Percentiles rank a stretch among this genome's conserved stretches.
Evolutionary conservation across 169 alveolate genomes (phyloP).

Genomic region (Plasmodium gaboni): DNA sequence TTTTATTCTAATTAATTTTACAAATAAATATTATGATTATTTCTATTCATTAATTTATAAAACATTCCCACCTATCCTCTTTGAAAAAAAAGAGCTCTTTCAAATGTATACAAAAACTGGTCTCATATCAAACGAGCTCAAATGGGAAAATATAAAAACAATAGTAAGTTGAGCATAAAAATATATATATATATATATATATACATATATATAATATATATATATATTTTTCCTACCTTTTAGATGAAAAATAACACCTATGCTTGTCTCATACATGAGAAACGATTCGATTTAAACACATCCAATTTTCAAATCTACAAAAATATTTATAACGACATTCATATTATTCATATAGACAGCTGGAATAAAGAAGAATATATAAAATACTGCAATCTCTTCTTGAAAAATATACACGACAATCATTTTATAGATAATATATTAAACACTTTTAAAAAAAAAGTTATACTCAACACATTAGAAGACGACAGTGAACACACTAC

Average conservation of each 20-base stretch:
- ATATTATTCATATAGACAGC: conserved; percentile 49
- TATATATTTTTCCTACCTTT: background rate
- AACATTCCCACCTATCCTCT: conserved; percentile 38
- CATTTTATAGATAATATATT: conserved; percentile 71
- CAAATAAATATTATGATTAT: conserved; percentile 62
- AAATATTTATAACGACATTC: conserved; percentile 57
- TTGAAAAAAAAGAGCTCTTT: conserved; percentile 66
- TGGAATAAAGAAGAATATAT: conserved; percentile 67
- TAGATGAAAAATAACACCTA: conserved; percentile 74
- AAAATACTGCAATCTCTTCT: conserved; percentile 37
- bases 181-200: background rate
- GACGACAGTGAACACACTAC: conserved; percentile 50
- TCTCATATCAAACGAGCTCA: conserved; percentile 46
- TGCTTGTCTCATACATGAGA: conserved; percentile 69
- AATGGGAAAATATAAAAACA: conserved; percentile 68
- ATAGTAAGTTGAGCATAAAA: background rate
- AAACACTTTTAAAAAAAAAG: conserved; percentile 68
- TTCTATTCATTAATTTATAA: conserved; percentile 66
- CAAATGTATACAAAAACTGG: conserved; percentile 67
- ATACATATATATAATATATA: background rate
- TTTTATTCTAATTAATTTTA: conserved; percentile 49
- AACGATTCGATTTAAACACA: conserved; percentile 26
- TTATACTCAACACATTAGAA: conserved; percentile 55
- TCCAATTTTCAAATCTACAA: conserved; percentile 53
- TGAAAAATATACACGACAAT: conserved; percentile 41